Evolutionary conservation across 2,329 filamentous ascomycete genomes (phyloP), one percentile per base, ranked within the genome.

Genomic region (Alternaria triticimaculans): DNA sequence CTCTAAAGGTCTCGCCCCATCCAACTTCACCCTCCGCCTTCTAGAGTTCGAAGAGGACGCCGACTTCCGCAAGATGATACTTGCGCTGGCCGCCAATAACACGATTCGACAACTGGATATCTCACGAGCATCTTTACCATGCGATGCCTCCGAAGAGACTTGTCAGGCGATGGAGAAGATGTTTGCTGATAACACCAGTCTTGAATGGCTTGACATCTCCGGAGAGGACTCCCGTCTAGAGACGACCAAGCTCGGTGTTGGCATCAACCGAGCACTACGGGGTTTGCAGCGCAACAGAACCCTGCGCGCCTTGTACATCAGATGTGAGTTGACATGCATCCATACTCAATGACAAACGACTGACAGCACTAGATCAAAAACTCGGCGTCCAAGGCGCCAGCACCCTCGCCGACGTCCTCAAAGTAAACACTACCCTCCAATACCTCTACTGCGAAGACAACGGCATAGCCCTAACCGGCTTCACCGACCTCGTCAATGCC

Each of bases 391-490:
- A 90, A 77, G 90, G 90, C 30, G 90, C 90, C 5, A 91, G 87
- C 72, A 90, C 89, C 0, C 82, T 92, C 37, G 87, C 90, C 2
- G 89, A 90, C 18, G 89, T 92, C 15, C 80, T 92, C 37, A 88
- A 90, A 71, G 84, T 84, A 64, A 92, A 92, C 71, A 82, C 78
- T 3, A 87, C 86, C 1, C 80, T 93, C 6, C 84, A 85, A 25
- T 88, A 92, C 73, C 83, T 93, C 6, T 85, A 91, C 70, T 92
- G 90, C 76, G 89, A 90, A 65, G 88, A 90, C 76, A 93, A 93
- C 72, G 88, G 89, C 58, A 90, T 92, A 59, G 89, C 89, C 49
- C 82, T 92, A n/a, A 88, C 90, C 67, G 89, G 88, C 2, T 89
- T 91, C 67, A 91, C 89, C 0, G 88, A 89, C 55, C 80, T 92